These are phyloP conservation scores for Mortierella sp. DNA, from an alignment of 371 early-diverging fungal species.

Conservation along the genomic window DNA sequence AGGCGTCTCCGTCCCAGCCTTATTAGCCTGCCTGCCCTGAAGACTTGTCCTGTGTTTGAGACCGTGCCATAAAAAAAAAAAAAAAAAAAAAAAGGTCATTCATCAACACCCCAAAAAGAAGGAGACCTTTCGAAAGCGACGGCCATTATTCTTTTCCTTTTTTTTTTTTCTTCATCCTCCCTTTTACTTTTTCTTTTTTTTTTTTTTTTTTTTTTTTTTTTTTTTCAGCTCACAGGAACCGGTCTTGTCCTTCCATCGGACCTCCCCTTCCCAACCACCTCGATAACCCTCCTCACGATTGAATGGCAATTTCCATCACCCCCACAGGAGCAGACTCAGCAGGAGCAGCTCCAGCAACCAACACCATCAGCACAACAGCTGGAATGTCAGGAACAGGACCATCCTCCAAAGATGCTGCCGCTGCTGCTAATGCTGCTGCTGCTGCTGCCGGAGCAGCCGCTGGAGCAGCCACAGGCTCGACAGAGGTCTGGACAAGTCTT, in stretches of 20 bases:
- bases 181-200: not conserved
- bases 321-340: slow-evolving; percentile 10
- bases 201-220: slow-evolving; percentile 1
- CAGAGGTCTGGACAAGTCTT: slow-evolving; percentile 82
- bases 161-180: not conserved
- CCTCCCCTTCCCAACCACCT: not conserved
- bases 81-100: too few species aligned
- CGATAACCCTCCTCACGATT: not conserved
- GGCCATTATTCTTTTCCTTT: slow-evolving; percentile 4
- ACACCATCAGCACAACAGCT: slow-evolving; percentile 5
- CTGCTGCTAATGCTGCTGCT: slow-evolving; percentile 5
- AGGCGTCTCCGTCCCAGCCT: too few species aligned
- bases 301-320: slow-evolving; percentile 23
- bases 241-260: not conserved
- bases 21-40: too few species aligned
- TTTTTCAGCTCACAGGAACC: not conserved
- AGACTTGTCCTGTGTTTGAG: too few species aligned
- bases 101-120: too few species aligned
- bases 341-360: slow-evolving; percentile 4
- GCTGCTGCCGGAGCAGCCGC: slow-evolving; percentile 4
- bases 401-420: not conserved
- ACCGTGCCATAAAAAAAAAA: too few species aligned
- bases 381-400: slow-evolving; percentile 3
- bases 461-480: slow-evolving; percentile 9
- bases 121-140: slow-evolving; percentile 7